Base-by-base conservation (phyloP, 495 filamentous ascomycete genomes). In the Tuber borchii region DNA sequence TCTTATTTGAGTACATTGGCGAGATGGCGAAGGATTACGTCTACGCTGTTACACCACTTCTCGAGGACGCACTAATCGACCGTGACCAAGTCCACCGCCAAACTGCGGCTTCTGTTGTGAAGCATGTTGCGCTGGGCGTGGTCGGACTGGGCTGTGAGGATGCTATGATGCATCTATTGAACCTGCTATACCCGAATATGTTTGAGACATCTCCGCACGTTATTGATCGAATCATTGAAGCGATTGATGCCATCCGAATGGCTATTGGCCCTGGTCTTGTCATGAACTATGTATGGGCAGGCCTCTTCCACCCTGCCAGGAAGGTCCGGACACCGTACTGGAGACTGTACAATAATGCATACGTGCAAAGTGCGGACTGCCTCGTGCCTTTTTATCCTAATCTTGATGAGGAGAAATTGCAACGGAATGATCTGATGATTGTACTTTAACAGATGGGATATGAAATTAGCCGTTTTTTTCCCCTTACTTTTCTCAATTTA, bases 1-100 rank as follows among this genome's bases (percentile, higher is more conserved):
- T 99, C 89, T 87, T 99, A 71, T 98, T 98, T 83, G 95, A 99
- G 80, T 99, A 99, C 85, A 99, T 99, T 83, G 95, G 95, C 72
- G 95, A 99, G 85, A 97, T 99, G 96, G 94, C 93, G 76, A 98
- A 97, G 85, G 96, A 99, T 84, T 99, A 99, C 84, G 94, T 98
- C 84, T 99, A 98, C 83, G 96, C 96, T 16, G 92, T 98, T 44
- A 97, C 93, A 22, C 95, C 96, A n/a, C 87, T 99, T 22, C 91
- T 99, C 12, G 95, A 98, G 83, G 96, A 99, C 83, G 96, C 96
- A 5, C 90, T 99, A 73, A 96, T 97, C 85, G 96, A 99, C 84
- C 90, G 96, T 69, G 96, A 99, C 84, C 96, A 99, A 85, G 96
- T 99, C 9, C 96, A 99, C 85, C 91, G 96, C 26, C 96, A 99